Conservation (phyloP, 169 alveolate species). For the Neospora caninum region DNA sequence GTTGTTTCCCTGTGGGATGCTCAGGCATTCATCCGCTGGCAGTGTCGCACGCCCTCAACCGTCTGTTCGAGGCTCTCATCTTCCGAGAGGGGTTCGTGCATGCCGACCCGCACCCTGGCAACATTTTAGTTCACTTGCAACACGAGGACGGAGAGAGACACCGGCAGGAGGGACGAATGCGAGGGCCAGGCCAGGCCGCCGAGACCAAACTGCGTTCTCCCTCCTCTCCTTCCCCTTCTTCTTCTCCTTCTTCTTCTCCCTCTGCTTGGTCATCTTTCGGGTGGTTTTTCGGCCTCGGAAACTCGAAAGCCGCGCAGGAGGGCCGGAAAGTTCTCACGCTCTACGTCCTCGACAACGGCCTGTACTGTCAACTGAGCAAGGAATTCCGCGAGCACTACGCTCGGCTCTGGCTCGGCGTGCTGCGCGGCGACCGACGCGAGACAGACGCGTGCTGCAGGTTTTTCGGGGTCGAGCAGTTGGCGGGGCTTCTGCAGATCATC, state of each 20-base stretch:
- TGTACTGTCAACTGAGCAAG: conserved; percentile 62
- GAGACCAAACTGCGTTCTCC: background rate
- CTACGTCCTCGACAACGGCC: conserved; percentile 66
- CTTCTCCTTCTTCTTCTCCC: background rate
- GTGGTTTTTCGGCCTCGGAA: background rate
- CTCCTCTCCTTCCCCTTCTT: background rate
- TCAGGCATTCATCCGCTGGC: conserved; percentile 71
- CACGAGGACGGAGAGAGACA: background rate
- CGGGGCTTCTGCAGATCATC: conserved; percentile 57
- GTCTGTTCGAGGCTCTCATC: conserved; percentile 65
- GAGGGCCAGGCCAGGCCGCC: background rate
- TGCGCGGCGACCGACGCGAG: conserved; percentile 58
- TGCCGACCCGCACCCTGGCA: conserved; percentile 95
- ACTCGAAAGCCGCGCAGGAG: background rate
- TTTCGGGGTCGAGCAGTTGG: conserved; percentile 59
- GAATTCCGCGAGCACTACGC: conserved; percentile 63
- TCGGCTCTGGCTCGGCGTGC: conserved; percentile 64
- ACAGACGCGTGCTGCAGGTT: conserved; percentile 46
- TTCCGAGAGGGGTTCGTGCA: conserved; percentile 85
- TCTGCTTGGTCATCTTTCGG: background rate
- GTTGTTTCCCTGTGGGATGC: too few relatives aligned
- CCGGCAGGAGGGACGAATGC: background rate
- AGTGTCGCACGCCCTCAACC: conserved; percentile 57
- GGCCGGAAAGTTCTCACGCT: conserved; percentile 1
- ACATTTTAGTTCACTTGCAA: conserved; percentile 76